Evolutionary conservation across 345 rosid genomes (phyloP), one percentile per base, ranked within the genome.

Genomic region (Citrus hindsii): DNA sequence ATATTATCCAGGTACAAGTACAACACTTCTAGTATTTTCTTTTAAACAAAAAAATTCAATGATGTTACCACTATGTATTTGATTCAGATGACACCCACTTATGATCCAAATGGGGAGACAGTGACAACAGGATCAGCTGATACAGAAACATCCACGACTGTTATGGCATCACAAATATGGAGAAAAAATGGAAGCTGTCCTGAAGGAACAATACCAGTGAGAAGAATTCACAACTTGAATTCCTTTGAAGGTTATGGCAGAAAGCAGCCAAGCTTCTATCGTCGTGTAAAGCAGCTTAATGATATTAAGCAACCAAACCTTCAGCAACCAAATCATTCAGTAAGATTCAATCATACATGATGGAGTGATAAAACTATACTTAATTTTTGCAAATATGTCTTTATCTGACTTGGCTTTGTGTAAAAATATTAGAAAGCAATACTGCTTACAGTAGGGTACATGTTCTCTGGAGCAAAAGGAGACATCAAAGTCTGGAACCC

Each of bases 401-500:
- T 14, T 28, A 42, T 62, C 75, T 64, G 56, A 69, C 0, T 33
- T 4, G 16, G 53, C 13, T 32, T 55, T 22, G 14, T 61, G 30
- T n/a, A n/a, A 42, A 42, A 46, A 12, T 46, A 46, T 46, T 3
- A 46, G 86, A 19, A n/a, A 35, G 58, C 32, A 40, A 0, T 35
- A 12, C 78, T 87, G 38, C 3, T 84, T 9, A 72, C 86, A 2
- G 28, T 73, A 3, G 90, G 85, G 77, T 76, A 10, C 71, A 84
- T 79, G 70, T 87, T 63, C n/a, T 9, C 85, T 5, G 90, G 92
- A 48, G 90, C 86, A 9, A 8, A n/a, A 0, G 86, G 82, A 22
- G 77, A 86, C 27, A 85, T 91, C 71, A 91, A 89, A 72, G 53
- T 87, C 3, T 88, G 94, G 94, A 86, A 81, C 32, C 90, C 92